Percentiles rank a stretch among this genome's conserved stretches.
Conservation (phyloP, 2,329 filamentous ascomycete genomes). For the Aspergillus arachidicola region DNA sequence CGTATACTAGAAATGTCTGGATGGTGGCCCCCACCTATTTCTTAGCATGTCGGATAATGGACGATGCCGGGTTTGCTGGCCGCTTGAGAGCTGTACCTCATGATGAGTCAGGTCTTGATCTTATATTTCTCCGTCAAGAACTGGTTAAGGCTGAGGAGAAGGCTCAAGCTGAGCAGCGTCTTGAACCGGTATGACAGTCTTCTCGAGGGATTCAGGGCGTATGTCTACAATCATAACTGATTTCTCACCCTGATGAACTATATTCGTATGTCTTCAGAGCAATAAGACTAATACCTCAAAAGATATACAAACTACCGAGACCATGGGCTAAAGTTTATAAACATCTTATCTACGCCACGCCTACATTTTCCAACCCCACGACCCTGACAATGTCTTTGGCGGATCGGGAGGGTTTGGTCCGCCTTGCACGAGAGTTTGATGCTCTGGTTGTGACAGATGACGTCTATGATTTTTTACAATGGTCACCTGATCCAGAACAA, state of each 20-base stretch:
- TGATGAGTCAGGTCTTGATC: slow-evolving; percentile 74
- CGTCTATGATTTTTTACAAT: slow-evolving; percentile 91
- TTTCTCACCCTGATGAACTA: background rate
- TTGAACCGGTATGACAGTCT: slow-evolving; percentile 44
- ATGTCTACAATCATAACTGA: background rate
- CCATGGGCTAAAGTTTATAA: slow-evolving; percentile 76
- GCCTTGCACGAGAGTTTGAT: slow-evolving; percentile 76
- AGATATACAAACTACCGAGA: slow-evolving; percentile 60
- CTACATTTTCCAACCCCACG: slow-evolving; percentile 86
- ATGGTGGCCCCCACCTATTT: slow-evolving; percentile 82
- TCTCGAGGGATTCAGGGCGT: background rate
- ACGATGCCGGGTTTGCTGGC: slow-evolving; percentile 73
- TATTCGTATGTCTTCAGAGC: background rate
- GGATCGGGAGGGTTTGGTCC: slow-evolving; percentile 69
- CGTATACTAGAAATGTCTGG: slow-evolving; percentile 75
- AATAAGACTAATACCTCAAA: background rate
- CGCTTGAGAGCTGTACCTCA: slow-evolving; percentile 72
- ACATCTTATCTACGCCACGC: slow-evolving; percentile 85
- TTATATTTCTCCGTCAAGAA: slow-evolving; percentile 59
- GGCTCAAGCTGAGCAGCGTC: slow-evolving; percentile 42
- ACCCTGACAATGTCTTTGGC: slow-evolving; percentile 76
- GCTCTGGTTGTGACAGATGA: slow-evolving; percentile 87
- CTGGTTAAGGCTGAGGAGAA: slow-evolving; percentile 54
- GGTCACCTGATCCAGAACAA: slow-evolving; percentile 54
- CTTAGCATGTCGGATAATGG: slow-evolving; percentile 81